A percentile compares a stretch with the other conserved stretches of the same genome.
phyloP scores from a whole-genome alignment of 192 early-diverging fungal genomes.

The Backusella psychrophila region DNA sequence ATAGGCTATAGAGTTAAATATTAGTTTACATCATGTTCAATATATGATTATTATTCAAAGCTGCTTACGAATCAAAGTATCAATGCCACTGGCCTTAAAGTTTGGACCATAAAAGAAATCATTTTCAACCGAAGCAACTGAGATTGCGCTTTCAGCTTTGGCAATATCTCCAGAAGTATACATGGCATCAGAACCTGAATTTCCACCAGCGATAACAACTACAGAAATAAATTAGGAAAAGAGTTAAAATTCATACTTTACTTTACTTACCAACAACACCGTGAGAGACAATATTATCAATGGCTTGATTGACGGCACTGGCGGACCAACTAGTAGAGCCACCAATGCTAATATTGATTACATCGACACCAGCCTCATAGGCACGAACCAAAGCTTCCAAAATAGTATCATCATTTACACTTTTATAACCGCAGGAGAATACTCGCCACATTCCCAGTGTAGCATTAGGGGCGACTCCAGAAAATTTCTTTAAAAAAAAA shows the following conservation, averaged over 20 bases:
- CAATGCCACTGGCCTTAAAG: slow-evolving; percentile 31
- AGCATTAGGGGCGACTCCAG: slow-evolving; percentile 65
- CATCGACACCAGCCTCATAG: slow-evolving; percentile 55
- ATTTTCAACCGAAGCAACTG: slow-evolving; percentile 56
- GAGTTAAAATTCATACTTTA: slow-evolving; percentile 1
- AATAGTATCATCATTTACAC: slow-evolving; percentile 64
- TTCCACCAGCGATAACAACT: slow-evolving; percentile 62
- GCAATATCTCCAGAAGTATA: slow-evolving; percentile 56
- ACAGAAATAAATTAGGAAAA: background rate
- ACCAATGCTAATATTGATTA: slow-evolving; percentile 86
- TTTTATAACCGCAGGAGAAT: slow-evolving; percentile 65
- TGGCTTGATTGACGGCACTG: slow-evolving; percentile 38
- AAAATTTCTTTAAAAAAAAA: slow-evolving; percentile 30
- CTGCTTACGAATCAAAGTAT: background rate
- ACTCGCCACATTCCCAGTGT: slow-evolving; percentile 79
- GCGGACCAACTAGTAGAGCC: slow-evolving; percentile 58
- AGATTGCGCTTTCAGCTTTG: slow-evolving; percentile 47
- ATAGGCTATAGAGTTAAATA: slow-evolving; percentile 27
- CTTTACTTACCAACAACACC: slow-evolving; percentile 33
- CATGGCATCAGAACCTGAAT: slow-evolving; percentile 59
- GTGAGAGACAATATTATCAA: slow-evolving; percentile 35
- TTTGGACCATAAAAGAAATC: slow-evolving; percentile 31
- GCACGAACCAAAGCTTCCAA: slow-evolving; percentile 74
- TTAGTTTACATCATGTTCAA: background rate
- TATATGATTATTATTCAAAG: slow-evolving; percentile 1